Evolutionary conservation across 176 grass and related monocot genomes (phyloP), one percentile per base, ranked within the genome.

Genomic region (Cenchrus purpureus): DNA sequence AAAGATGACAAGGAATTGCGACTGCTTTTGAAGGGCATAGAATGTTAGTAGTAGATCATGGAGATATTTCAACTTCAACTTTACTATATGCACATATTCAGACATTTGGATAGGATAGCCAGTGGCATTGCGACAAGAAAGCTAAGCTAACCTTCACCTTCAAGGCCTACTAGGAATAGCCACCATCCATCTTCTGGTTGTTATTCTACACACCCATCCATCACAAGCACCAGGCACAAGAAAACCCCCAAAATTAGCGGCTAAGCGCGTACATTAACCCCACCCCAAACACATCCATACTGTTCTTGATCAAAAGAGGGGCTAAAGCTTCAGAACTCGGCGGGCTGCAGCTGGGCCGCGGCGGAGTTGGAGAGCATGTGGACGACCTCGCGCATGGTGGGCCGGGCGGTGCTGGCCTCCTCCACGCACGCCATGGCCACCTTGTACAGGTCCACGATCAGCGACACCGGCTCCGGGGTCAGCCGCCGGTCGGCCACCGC

Each of bases 301-400:
- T 19, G 8, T 59, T 40, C 3, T 40, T 4, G 37, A 40, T 40
- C 37, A 40, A 40, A 25, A 40, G 37, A 4, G 3, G 37, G 37
- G 25, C 25, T 25, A 25, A 25, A 4, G 37, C 37, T 40, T 55
- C 53, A 55, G 53, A 55, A 55, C 3, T 40, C 37, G 37, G 37
- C 37, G 37, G 37, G 37, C 37, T 40, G 37, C 0, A 10, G 49
- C 74, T 69, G 83, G 56, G 78, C 74, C 42, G 85, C 49, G 1
- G 48, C 3, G 17, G 90, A 91, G 58, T 91, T 90, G 74, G 90
- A 91, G 40, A 97, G 88, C 86, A 92, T 88, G 82, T 97, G 92
- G 2, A 97, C 95, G 4, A 94, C 95, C 69, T 92, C 95, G 22
- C 95, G 89, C 95, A 97, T 97, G 44, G 88, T 94, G 5, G 90